Evolutionary conservation across 805 yeast genomes (phyloP).

Genomic region (Hemisphaericaspora nanyangensis): DNA sequence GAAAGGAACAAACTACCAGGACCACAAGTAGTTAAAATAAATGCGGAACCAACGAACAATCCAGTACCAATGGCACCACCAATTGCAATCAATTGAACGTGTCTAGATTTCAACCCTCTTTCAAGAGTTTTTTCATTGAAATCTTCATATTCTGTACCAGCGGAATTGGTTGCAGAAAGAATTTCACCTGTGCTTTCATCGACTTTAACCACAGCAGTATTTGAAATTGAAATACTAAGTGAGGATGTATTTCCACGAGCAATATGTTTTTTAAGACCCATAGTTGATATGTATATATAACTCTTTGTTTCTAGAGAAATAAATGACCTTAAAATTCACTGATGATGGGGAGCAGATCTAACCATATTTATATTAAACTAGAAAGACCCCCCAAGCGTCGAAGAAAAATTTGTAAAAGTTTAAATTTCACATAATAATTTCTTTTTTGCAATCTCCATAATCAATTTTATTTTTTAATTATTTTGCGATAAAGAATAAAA

Average conservation of each 20-base stretch:
- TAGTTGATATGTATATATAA: too few species aligned
- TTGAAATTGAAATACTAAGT: constrained; percentile 24
- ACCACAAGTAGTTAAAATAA: constrained; percentile 56
- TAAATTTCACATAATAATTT: too few species aligned
- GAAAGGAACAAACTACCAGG: constrained; percentile 57
- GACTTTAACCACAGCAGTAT: constrained; percentile 21
- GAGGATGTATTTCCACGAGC: constrained; percentile 22
- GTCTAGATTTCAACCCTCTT: constrained; percentile 41
- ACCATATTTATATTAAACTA: too few species aligned
- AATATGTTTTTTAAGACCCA: too few species aligned
- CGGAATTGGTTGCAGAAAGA: constrained; percentile 17
- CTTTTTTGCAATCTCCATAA: too few species aligned
- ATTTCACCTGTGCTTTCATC: constrained; percentile 18
- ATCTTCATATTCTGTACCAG: constrained; percentile 12
- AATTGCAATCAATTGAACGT: constrained; percentile 71
- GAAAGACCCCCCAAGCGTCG: too few species aligned
- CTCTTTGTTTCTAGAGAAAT: too few species aligned
- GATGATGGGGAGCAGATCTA: too few species aligned
- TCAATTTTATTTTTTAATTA: too few species aligned
- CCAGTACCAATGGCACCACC: constrained; percentile 88
- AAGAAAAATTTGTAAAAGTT: too few species aligned
- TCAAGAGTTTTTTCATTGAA: constrained; percentile 26
- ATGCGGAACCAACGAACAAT: constrained; percentile 62
- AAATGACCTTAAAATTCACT: too few species aligned
- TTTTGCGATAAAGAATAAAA: too few species aligned